These are phyloP conservation scores for Cryptococcus wingfieldii DNA, from an alignment of 1,284 basidiomycete genomes.

Conservation along the genomic window DNA sequence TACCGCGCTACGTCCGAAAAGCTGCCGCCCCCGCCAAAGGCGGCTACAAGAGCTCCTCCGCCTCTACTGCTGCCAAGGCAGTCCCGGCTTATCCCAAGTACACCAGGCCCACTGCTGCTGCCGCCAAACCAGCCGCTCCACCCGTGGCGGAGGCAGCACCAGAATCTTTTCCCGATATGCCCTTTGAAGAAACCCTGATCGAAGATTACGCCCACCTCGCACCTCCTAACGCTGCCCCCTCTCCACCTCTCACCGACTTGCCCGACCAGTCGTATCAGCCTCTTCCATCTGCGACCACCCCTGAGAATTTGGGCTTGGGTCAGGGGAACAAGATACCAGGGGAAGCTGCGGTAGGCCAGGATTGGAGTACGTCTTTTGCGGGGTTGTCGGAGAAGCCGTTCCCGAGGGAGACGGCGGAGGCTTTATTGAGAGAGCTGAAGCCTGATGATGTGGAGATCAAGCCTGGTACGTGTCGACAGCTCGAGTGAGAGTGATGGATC, in stretches of 20 bases:
- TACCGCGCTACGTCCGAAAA: slow-evolving; percentile 5
- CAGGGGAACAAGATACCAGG: slow-evolving; percentile 8
- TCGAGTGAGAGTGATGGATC: no score
- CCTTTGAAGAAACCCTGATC: slow-evolving; percentile 17
- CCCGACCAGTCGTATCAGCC: slow-evolving; percentile 4
- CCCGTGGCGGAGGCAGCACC: slow-evolving; percentile 6
- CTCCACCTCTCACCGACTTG: slow-evolving; percentile 5
- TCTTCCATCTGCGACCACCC: neutral
- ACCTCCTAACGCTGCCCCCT: neutral
- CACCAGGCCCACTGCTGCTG: neutral
- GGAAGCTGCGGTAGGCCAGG: slow-evolving; percentile 34
- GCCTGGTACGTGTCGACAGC: slow-evolving; percentile 60
- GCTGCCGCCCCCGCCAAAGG: slow-evolving; percentile 1
- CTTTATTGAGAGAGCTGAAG: slow-evolving; percentile 71
- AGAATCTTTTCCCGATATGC: slow-evolving; percentile 12
- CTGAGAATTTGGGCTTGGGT: neutral
- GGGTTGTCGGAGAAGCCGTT: slow-evolving; percentile 80
- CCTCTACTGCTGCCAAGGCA: slow-evolving; percentile 2
- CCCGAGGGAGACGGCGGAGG: slow-evolving; percentile 65
- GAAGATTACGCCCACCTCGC: slow-evolving; percentile 19
- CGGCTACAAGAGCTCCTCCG: neutral
- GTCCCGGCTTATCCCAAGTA: slow-evolving; percentile 1
- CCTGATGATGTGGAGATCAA: slow-evolving; percentile 85
- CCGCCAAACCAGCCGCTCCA: slow-evolving; percentile 4
- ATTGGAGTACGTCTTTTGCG: slow-evolving; percentile 85